Evolutionary conservation across 805 yeast species (phyloP).

Genomic region (Blastobotrys robertii): DNA sequence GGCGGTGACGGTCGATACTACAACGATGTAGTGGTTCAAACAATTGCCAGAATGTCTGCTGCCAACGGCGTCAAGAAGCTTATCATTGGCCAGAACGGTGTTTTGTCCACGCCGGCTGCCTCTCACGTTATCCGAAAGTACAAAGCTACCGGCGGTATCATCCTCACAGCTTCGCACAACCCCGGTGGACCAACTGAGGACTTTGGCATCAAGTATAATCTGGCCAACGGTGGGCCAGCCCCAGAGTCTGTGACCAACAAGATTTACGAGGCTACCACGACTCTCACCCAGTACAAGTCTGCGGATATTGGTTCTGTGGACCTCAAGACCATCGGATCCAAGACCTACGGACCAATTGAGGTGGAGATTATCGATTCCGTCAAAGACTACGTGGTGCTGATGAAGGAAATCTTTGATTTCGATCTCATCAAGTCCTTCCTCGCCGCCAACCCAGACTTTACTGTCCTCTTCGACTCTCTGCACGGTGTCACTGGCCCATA

Average conservation of each 20-base stretch:
- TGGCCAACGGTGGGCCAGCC: conserved; percentile 96
- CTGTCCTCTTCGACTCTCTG: conserved; percentile 76
- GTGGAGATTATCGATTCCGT: conserved; percentile 82
- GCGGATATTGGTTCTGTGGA: conserved; percentile 55
- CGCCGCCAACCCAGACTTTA: conserved; percentile 44
- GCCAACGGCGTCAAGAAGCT: conserved; percentile 85
- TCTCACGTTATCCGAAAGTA: conserved; percentile 80
- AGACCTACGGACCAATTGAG: conserved; percentile 46
- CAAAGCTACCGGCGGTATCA: conserved; percentile 80
- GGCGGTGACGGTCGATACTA: conserved; percentile 98
- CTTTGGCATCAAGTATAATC: conserved; percentile 90
- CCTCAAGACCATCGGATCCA: conserved; percentile 45
- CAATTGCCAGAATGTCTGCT: conserved; percentile 74
- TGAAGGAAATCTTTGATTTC: conserved; percentile 84
- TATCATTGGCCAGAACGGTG: conserved; percentile 79
- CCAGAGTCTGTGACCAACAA: conserved; percentile 89
- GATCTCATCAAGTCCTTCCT: conserved; percentile 67
- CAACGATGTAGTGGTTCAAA: conserved; percentile 69
- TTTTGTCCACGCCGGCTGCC: conserved; percentile 93
- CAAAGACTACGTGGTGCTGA: conserved; percentile 61
- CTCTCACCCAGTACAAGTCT: conserved; percentile 51
- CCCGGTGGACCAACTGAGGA: conserved; percentile 95
- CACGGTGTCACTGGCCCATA: conserved; percentile 98
- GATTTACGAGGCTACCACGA: conserved; percentile 62
- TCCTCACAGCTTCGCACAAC: conserved; percentile 91